These are phyloP conservation scores for Podospora conica DNA, from an alignment of 495 filamentous ascomycete species.

Conservation along the genomic window DNA sequence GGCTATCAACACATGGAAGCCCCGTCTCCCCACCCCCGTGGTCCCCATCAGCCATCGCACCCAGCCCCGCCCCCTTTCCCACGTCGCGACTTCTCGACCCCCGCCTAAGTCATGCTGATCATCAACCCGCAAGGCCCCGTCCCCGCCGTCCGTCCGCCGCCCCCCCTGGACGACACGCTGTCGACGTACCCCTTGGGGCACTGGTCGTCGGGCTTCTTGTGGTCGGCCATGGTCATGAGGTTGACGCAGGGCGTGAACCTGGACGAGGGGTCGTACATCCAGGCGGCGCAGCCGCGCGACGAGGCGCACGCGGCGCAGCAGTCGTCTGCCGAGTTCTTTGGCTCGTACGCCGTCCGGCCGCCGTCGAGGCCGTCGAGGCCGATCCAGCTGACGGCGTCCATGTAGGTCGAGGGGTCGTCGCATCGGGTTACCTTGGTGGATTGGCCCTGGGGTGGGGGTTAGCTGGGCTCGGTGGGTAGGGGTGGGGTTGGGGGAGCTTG, in stretches of 20 bases:
- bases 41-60: neutral
- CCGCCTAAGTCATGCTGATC: neutral
- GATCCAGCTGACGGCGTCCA: slow-evolving; percentile 12
- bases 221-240: slow-evolving; percentile 1
- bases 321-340: neutral
- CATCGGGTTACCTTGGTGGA: slow-evolving; percentile 7
- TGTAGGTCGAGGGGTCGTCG: slow-evolving; percentile 15
- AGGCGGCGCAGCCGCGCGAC: slow-evolving; percentile 19
- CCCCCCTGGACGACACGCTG: slow-evolving; percentile 4
- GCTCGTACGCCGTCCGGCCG: neutral
- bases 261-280: slow-evolving; percentile 14
- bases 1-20: too few relatives aligned
- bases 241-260: slow-evolving; percentile 22
- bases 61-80: neutral
- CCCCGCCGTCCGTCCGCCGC: neutral
- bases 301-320: slow-evolving; percentile 21
- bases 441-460: neutral
- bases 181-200: slow-evolving; percentile 16
- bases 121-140: slow-evolving; percentile 15
- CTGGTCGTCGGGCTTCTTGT: neutral
- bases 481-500: neutral
- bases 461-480: neutral
- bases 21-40: too few relatives aligned
- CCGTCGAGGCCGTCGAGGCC: slow-evolving; percentile 4
- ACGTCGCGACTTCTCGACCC: neutral